Percentiles rank a stretch among this genome's conserved stretches.
phyloP scores from a whole-genome alignment of 2,329 filamentous ascomycete genomes.

The Orbilia ellipsospora region DNA sequence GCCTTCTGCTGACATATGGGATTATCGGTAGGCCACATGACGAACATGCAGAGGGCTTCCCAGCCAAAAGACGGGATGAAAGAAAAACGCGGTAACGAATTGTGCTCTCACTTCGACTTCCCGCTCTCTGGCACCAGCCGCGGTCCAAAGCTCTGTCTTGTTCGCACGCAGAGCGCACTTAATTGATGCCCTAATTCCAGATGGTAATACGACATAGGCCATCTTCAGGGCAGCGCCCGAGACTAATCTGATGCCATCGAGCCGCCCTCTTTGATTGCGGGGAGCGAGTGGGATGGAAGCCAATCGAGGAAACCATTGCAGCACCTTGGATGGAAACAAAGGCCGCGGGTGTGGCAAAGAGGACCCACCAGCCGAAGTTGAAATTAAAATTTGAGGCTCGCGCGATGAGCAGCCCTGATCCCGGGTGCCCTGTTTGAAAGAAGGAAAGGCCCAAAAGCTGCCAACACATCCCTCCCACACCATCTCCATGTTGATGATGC shows the following conservation, averaged over 20 bases:
- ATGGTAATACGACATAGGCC: no score
- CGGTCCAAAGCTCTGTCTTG: no score
- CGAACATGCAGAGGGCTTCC: slow-evolving; percentile 26
- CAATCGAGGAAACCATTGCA: slow-evolving; percentile 21
- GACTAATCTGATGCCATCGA: no score
- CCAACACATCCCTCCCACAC: slow-evolving; percentile 55
- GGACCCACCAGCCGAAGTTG: slow-evolving; percentile 32
- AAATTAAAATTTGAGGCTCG: slow-evolving; percentile 56
- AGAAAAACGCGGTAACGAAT: slow-evolving; percentile 41
- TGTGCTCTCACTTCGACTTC: slow-evolving; percentile 10
- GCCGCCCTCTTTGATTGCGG: slow-evolving; percentile 26
- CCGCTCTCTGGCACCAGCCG: not conserved
- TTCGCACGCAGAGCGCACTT: no score
- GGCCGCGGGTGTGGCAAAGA: not conserved
- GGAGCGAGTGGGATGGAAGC: slow-evolving; percentile 35
- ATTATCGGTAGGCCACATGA: slow-evolving; percentile 25
- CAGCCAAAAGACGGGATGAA: slow-evolving; percentile 38
- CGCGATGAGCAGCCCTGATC: slow-evolving; percentile 56
- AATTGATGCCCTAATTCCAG: no score
- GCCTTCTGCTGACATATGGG: slow-evolving; percentile 5
- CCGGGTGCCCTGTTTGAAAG: slow-evolving; percentile 42
- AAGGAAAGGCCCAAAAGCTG: slow-evolving; percentile 37
- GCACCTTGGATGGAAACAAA: not conserved
- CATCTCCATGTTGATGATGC: slow-evolving; percentile 23
- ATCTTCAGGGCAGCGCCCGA: no score